These are phyloP conservation scores for Posidonia oceanica DNA, from an alignment of 116 monocot genomes.

Conservation along the genomic window DNA sequence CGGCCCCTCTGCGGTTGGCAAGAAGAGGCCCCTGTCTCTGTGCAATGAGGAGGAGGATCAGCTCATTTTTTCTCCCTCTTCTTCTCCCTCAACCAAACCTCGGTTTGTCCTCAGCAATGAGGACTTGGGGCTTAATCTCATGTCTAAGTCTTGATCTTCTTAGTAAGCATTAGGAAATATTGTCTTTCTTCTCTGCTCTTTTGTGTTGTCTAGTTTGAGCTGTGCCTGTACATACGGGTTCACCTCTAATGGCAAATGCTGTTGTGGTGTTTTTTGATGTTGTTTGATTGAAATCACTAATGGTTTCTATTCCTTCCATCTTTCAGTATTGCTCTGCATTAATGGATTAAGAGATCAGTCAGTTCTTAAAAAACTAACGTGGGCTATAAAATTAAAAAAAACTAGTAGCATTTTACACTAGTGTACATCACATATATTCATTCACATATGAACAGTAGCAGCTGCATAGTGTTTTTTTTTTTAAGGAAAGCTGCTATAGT, in stretches of 20 bases:
- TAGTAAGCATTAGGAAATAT: not conserved
- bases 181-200: not conserved
- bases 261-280: conserved; percentile 4
- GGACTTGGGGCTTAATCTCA: conserved; percentile 11
- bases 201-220: not conserved
- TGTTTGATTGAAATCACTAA: not conserved
- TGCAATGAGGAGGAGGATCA: not conserved
- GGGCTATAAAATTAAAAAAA: no score
- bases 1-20: not conserved
- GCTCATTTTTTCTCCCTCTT: not conserved
- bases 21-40: conserved; percentile 7
- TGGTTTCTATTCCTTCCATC: no score
- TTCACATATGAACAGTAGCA: no score
- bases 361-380: no score
- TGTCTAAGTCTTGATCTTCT: not conserved
- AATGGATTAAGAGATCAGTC: no score
- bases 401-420: no score
- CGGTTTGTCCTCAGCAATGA: conserved; percentile 3
- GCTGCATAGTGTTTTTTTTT: no score
- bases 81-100: conserved; percentile 6
- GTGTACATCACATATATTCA: no score
- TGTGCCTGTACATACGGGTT: conserved; percentile 2
- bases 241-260: conserved; percentile 11
- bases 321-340: no score
- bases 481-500: no score